Percentiles rank a stretch among this genome's conserved stretches.
Evolutionary conservation across 352 stramenopile species (phyloP).

Genomic region (Globisporangium okanoganense): DNA sequence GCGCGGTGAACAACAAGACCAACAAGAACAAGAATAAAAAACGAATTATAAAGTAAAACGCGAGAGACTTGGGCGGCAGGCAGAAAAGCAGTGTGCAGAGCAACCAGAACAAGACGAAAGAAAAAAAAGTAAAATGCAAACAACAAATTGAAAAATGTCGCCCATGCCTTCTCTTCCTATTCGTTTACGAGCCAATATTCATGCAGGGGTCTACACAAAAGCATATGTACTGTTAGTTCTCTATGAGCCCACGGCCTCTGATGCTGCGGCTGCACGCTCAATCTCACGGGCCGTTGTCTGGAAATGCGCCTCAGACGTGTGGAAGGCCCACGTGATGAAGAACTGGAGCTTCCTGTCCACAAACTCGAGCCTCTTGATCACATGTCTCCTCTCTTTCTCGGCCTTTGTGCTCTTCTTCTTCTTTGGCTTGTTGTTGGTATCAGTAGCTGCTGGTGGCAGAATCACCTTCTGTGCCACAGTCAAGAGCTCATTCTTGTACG

Average conservation of each 20-base stretch:
- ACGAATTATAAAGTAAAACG: neutral
- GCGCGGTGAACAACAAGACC: neutral
- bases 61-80: neutral
- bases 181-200: too few relatives aligned
- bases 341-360: conserved; percentile 60
- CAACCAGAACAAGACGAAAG: neutral
- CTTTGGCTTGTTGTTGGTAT: neutral
- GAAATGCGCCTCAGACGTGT: conserved; percentile 13
- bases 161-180: neutral
- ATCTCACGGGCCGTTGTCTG: conserved; percentile 7
- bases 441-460: neutral
- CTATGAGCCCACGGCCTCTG: too few relatives aligned
- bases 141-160: neutral
- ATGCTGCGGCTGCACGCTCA: neutral
- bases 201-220: too few relatives aligned
- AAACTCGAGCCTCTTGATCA: conserved; percentile 22
- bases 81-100: neutral
- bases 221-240: too few relatives aligned
- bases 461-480: neutral
- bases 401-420: conserved; percentile 20
- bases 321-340: conserved; percentile 47
- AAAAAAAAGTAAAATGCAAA: neutral
- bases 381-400: conserved; percentile 20
- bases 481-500: conserved; percentile 24
- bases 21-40: neutral